Percentiles rank a stretch among this genome's conserved stretches.
Evolutionary conservation across 2,329 filamentous ascomycete species (phyloP).

Genomic region (Colletotrichum sp.): DNA sequence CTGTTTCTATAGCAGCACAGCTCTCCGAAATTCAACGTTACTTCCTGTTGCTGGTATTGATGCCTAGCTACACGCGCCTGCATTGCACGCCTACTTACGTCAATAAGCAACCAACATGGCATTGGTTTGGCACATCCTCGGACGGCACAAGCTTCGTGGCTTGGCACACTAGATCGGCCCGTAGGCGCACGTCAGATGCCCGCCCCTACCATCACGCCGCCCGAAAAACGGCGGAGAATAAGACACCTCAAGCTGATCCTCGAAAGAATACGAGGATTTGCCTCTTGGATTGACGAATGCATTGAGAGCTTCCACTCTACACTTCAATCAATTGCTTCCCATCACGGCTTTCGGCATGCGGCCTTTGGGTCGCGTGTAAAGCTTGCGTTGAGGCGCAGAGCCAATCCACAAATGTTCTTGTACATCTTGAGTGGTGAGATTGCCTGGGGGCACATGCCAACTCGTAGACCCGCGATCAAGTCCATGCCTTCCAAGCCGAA

Average conservation of each 20-base stretch:
- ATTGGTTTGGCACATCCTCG: not conserved
- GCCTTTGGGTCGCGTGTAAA: accelerated
- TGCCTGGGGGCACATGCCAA: not conserved
- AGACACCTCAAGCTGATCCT: not conserved
- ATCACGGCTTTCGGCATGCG: not conserved
- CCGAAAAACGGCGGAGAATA: not conserved
- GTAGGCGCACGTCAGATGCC: not conserved
- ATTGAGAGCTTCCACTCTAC: not conserved
- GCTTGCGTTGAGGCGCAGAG: not conserved
- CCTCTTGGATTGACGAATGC: not conserved
- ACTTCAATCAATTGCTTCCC: not conserved
- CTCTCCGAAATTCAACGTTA: not conserved
- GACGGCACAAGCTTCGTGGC: not conserved
- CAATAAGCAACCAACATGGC: not conserved
- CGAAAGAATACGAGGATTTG: not conserved
- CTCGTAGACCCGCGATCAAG: not conserved
- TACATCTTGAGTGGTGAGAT: not conserved
- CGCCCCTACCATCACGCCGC: not conserved
- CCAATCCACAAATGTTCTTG: not conserved
- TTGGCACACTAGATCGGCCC: not conserved
- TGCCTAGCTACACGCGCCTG: not conserved
- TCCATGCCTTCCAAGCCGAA: not conserved
- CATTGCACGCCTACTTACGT: not conserved
- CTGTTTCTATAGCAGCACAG: not conserved
- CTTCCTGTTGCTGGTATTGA: not conserved